Conservation (phyloP, 495 filamentous ascomycete genomes). For the Patellaria atrata region DNA sequence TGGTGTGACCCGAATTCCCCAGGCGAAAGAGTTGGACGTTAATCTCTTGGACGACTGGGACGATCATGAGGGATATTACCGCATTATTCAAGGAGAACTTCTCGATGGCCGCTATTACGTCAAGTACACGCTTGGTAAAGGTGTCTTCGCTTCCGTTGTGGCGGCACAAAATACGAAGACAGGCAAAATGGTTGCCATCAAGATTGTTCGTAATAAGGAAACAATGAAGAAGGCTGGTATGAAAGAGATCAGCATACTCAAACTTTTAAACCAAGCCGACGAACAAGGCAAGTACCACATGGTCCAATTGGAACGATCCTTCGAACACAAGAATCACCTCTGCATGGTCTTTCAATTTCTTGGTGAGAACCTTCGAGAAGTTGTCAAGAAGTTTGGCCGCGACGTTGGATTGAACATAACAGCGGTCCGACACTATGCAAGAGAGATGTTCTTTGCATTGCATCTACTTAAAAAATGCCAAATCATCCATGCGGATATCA, state of each 20-base stretch:
- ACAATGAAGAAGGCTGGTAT: slow-evolving; percentile 51
- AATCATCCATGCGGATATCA: slow-evolving; percentile 88
- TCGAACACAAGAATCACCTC: slow-evolving; percentile 89
- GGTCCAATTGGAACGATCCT: slow-evolving; percentile 69
- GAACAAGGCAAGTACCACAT: slow-evolving; percentile 86
- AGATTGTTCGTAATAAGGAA: slow-evolving; percentile 23
- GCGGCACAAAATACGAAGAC: slow-evolving; percentile 68
- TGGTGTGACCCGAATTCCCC: slow-evolving; percentile 32
- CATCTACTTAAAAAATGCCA: slow-evolving; percentile 77
- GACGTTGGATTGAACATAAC: slow-evolving; percentile 80
- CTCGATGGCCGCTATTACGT: slow-evolving; percentile 80
- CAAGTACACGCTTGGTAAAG: slow-evolving; percentile 73
- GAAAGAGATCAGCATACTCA: slow-evolving; percentile 85
- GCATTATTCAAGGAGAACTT: slow-evolving; percentile 75
- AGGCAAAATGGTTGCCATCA: slow-evolving; percentile 27
- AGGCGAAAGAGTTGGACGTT: slow-evolving; percentile 53
- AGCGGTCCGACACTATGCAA: slow-evolving; percentile 75
- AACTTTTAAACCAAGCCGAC: slow-evolving; percentile 68
- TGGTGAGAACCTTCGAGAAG: slow-evolving; percentile 89
- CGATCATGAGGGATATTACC: slow-evolving; percentile 90
- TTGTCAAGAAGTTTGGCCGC: slow-evolving; percentile 93
- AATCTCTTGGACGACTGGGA: slow-evolving; percentile 89
- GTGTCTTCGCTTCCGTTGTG: slow-evolving; percentile 94
- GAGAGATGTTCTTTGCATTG: slow-evolving; percentile 85
- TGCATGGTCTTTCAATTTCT: slow-evolving; percentile 96